Evolutionary conservation across 108 stramenopile species (phyloP).

Genomic region (Nitzschia palea): DNA sequence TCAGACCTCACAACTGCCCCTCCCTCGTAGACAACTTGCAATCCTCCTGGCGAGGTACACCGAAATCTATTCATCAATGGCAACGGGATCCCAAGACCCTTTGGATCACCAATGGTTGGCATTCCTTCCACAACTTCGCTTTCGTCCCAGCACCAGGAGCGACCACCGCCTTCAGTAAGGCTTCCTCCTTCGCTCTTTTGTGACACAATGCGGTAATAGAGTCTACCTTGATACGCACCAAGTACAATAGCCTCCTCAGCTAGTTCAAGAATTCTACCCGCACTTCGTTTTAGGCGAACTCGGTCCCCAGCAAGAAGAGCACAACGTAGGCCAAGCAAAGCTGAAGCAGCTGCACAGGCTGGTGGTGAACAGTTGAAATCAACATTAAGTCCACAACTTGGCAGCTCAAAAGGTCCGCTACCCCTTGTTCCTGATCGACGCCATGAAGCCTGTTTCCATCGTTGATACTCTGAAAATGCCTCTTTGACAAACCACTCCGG

Average conservation of each 20-base stretch:
- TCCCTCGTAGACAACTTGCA: conserved; percentile 67
- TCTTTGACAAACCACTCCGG: conserved; percentile 77
- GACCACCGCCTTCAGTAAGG: conserved; percentile 81
- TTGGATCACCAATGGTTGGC: conserved; percentile 49
- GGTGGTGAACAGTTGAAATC: conserved; percentile 78
- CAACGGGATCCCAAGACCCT: conserved; percentile 45
- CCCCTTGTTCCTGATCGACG: conserved; percentile 54
- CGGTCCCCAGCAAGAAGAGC: conserved; percentile 86
- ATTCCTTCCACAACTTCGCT: conserved; percentile 87
- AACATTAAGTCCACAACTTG: conserved; percentile 62
- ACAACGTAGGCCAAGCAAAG: conserved; percentile 66
- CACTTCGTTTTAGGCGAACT: conserved; percentile 75
- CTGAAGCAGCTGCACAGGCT: conserved; percentile 81
- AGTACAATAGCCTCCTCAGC: conserved; percentile 91
- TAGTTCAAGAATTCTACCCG: conserved; percentile 83
- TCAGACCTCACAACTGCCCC: conserved; percentile 85
- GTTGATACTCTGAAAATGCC: conserved; percentile 61
- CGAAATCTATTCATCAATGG: conserved; percentile 66
- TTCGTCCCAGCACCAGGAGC: conserved; percentile 85
- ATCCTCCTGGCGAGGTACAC: conserved; percentile 54
- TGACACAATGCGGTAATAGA: conserved; percentile 84
- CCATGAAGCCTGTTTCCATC: conserved; percentile 60
- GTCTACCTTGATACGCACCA: conserved; percentile 73
- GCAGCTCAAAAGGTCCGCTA: conserved; percentile 58
- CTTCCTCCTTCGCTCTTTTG: conserved; percentile 89